phyloP scores from a whole-genome alignment of 495 filamentous ascomycete species.

The Staphylotrichum tortipilum region DNA sequence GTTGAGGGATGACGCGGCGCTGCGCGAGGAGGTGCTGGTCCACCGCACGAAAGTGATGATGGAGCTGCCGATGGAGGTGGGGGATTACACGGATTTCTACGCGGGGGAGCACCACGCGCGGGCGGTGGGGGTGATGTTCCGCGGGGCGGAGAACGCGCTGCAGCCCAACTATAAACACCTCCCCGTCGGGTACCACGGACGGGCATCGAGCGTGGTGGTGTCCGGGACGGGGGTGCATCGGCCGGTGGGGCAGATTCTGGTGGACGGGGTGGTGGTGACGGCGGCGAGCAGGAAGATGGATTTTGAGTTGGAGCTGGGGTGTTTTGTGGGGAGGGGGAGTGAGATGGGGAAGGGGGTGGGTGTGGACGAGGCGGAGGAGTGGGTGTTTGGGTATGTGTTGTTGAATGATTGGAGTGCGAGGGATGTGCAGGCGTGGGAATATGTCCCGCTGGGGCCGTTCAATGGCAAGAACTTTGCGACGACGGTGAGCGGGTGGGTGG shows the following conservation, averaged over 20 bases:
- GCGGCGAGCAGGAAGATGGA: constrained; percentile 61
- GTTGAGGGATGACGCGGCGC: constrained; percentile 28
- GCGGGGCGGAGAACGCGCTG: constrained; percentile 70
- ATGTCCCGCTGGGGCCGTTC: constrained; percentile 77
- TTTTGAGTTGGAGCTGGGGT: constrained; percentile 81
- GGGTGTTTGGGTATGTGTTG: constrained; percentile 77
- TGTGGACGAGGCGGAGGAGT: constrained; percentile 58
- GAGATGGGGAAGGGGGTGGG: constrained; percentile 54
- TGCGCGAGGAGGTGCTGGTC: constrained; percentile 29
- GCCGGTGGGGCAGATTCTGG: constrained; percentile 74
- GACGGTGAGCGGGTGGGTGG: constrained; percentile 80
- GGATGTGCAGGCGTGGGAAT: constrained; percentile 90
- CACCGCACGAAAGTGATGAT: constrained; percentile 55
- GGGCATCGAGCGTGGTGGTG: constrained; percentile 68
- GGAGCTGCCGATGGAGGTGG: constrained; percentile 78
- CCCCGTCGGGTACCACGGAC: constrained; percentile 82
- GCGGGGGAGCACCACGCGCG: constrained; percentile 85
- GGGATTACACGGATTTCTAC: constrained; percentile 98
- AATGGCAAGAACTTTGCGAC: constrained; percentile 93
- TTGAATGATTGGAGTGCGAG: constrained; percentile 94
- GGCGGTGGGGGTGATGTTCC: constrained; percentile 72
- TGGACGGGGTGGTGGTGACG: constrained; percentile 54
- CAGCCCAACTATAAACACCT: constrained; percentile 88
- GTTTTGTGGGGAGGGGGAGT: constrained; percentile 64
- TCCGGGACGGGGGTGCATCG: constrained; percentile 68